phyloP scores from a whole-genome alignment of 2,329 filamentous ascomycete species.

The Pestalotiopsis sp. region DNA sequence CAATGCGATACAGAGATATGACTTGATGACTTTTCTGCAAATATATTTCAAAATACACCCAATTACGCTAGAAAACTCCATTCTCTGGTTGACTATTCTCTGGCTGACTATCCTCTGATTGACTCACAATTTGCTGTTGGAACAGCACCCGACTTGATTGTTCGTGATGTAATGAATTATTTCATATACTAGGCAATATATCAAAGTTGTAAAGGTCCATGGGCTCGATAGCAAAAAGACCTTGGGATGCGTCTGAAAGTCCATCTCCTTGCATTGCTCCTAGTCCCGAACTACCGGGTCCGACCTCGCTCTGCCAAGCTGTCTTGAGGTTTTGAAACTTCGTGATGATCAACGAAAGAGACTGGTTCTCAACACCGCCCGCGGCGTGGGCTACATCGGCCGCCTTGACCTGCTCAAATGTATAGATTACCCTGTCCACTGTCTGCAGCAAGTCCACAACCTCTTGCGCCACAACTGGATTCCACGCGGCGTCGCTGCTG shows the following conservation, averaged over 20 bases:
- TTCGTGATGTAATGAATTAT: no score
- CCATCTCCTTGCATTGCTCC: conserved; percentile 1
- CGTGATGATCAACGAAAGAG: conserved; percentile 10
- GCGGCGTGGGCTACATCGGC: conserved; percentile 3
- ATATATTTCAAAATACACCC: not conserved
- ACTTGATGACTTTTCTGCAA: not conserved
- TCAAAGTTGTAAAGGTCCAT: conserved; percentile 1
- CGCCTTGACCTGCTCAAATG: conserved; percentile 15
- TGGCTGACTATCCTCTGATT: not conserved
- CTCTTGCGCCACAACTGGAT: conserved; percentile 30
- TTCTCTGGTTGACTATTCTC: no score
- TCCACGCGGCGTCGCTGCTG: conserved; percentile 39
- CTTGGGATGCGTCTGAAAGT: not conserved
- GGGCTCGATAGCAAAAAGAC: not conserved
- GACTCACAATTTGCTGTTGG: not conserved
- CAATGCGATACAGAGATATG: not conserved
- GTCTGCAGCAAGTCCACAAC: conserved; percentile 32
- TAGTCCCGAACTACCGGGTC: not conserved
- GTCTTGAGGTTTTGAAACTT: conserved; percentile 15
- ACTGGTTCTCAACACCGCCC: conserved; percentile 13
- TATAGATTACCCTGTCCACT: conserved; percentile 16
- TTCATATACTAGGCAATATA: not conserved
- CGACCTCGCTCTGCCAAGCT: conserved; percentile 13
- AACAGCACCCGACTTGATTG: not conserved
- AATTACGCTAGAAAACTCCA: no score